Base-by-base conservation (phyloP, 148 eudicot species). In the Camellia granthamiana region DNA sequence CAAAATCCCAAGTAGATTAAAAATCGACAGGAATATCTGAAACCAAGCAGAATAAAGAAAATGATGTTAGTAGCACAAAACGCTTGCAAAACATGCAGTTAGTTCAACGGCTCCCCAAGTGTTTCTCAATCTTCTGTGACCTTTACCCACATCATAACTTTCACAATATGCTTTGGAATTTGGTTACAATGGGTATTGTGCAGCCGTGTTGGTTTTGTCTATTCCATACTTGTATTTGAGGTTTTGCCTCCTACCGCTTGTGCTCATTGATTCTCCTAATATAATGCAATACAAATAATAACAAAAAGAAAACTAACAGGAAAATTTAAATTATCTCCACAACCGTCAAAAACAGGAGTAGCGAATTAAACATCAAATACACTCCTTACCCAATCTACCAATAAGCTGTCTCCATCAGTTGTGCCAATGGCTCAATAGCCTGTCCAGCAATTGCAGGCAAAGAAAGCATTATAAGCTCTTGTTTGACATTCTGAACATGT, bases 331-430 rank as follows among this genome's bases (percentile, higher is more conserved):
- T 63, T 8, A 13, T 43, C 55, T 19, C 38, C 19, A 30, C 63
- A 3, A 49, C 41, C 79, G 46, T 16, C 64, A 63, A 80, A 74
- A 76, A 49, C 64, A 62, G 3, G 10, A 43, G 55, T 70, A 78
- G 23, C 21, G 46, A 56, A 74, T 51, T 75, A 30, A 23, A 66
- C 10, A 71, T 44, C 6, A 74, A 7, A 66, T 7, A 61, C 69
- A 69, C 54, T 30, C 12, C 79, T 87, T 82, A 95, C 98, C 99
- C 84, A 96, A 72, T 82, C 95, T 84, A 76, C 99, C 99, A 89
- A 96, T 93, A 96, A 80, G 94, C 95, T 52, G 99, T 93, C 92
- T 96, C 99, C 97, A 96, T 88, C 75, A 93, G 82, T 84, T 96
- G 99, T 18, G 94, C 89, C 66, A 96, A 54, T 16, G 99, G 99